Percentiles rank a stretch among this genome's conserved stretches.
phyloP scores from a whole-genome alignment of 805 yeast species.

The Komagataella populi region DNA sequence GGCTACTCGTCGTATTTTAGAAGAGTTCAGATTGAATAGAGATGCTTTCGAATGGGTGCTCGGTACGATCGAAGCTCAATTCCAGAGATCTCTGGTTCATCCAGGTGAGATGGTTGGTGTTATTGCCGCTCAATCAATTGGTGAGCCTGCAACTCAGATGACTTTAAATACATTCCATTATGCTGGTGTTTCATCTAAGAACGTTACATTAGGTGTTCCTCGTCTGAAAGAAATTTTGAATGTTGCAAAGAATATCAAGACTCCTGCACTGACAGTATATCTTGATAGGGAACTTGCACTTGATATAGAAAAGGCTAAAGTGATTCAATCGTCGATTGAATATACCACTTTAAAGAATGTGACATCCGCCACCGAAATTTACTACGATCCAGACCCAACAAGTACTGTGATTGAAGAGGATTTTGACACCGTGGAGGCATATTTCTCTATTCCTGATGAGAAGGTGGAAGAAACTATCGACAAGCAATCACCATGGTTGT shows the following conservation, averaged over 20 bases:
- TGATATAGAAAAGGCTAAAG: slow-evolving; percentile 89
- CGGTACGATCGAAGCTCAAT: slow-evolving; percentile 90
- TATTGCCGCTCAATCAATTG: slow-evolving; percentile 93
- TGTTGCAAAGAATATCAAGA: slow-evolving; percentile 95
- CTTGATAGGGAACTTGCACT: slow-evolving; percentile 65
- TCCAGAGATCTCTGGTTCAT: slow-evolving; percentile 80
- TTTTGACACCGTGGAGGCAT: slow-evolving; percentile 92
- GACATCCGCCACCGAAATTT: slow-evolving; percentile 94
- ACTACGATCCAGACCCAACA: slow-evolving; percentile 96
- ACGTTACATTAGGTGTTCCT: slow-evolving; percentile 94
- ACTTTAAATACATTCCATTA: slow-evolving; percentile 94
- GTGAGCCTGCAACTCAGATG: slow-evolving; percentile 98
- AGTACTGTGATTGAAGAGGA: slow-evolving; percentile 95
- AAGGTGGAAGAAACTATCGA: slow-evolving; percentile 89
- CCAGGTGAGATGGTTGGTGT: slow-evolving; percentile 99
- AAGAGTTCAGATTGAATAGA: slow-evolving; percentile 75
- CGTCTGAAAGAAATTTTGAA: slow-evolving; percentile 95
- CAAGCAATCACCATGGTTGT: slow-evolving; percentile 95
- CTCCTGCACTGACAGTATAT: slow-evolving; percentile 98
- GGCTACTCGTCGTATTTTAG: slow-evolving; percentile 81
- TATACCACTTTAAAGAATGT: slow-evolving; percentile 92
- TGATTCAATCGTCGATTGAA: slow-evolving; percentile 91
- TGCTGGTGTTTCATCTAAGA: slow-evolving; percentile 95
- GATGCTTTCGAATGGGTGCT: slow-evolving; percentile 92
- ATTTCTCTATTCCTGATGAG: slow-evolving; percentile 95